Evolutionary conservation across 2,329 filamentous ascomycete genomes (phyloP).

Genomic region (Fonsecaea pugnacius): DNA sequence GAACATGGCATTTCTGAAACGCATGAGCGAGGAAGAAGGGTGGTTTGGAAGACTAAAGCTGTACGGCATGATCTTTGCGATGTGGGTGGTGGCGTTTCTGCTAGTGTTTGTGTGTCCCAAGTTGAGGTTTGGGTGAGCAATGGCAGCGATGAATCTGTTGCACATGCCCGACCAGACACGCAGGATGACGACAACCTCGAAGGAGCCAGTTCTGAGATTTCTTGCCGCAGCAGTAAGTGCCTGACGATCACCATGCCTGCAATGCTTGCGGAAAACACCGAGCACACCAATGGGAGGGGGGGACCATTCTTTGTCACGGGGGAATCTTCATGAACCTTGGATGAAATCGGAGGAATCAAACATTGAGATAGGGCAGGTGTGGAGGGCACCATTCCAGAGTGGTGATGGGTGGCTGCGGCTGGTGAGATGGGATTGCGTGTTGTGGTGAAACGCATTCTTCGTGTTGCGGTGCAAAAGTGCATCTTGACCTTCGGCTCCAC

Average conservation of each 20-base stretch:
- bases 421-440: conserved; percentile 15
- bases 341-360: conserved; percentile 6
- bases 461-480: background rate
- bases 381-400: background rate
- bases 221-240: conserved; percentile 11
- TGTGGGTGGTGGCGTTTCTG: conserved; percentile 78
- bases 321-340: conserved; percentile 14
- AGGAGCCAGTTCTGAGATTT: background rate
- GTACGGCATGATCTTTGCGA: conserved; percentile 79
- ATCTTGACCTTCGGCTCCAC: background rate
- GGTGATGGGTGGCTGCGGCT: background rate
- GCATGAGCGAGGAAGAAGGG: conserved; percentile 84
- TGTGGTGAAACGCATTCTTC: conserved; percentile 5
- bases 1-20: conserved; percentile 74
- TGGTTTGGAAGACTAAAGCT: conserved; percentile 84
- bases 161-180: conserved; percentile 1
- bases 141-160: background rate
- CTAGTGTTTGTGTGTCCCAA: conserved; percentile 88
- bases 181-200: background rate
- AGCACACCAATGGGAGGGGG: background rate
- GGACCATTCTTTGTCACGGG: conserved; percentile 13
- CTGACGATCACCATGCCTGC: conserved; percentile 11
- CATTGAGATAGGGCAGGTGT: conserved; percentile 1
- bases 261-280: background rate
- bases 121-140: conserved; percentile 66